Evolutionary conservation across 1,284 basidiomycete genomes (phyloP).

Genomic region (Fomitopsis palustris): DNA sequence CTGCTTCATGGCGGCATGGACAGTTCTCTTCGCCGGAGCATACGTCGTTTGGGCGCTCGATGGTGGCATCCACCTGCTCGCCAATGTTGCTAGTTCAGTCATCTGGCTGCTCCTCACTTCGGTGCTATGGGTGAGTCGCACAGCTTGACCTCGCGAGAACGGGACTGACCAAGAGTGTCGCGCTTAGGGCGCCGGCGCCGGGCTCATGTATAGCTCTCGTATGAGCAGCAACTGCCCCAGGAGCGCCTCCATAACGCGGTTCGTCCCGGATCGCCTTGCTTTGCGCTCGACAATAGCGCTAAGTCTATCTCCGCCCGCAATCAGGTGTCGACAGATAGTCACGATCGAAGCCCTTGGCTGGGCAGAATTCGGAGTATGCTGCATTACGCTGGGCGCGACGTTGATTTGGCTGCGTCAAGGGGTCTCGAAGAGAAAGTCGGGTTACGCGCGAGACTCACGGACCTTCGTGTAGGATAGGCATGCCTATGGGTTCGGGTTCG

Average conservation of each 20-base stretch:
- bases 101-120: conserved; percentile 65
- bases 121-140: conserved; percentile 55
- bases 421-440: conserved; percentile 29
- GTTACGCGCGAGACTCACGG: conserved; percentile 42
- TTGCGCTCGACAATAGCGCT: conserved; percentile 10
- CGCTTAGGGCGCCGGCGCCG: conserved; percentile 57
- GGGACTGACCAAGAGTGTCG: neutral
- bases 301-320: conserved; percentile 6
- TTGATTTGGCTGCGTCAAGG: conserved; percentile 55
- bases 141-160: neutral
- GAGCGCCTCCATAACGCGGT: conserved; percentile 50
- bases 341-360: conserved; percentile 72
- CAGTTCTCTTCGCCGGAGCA: conserved; percentile 59
- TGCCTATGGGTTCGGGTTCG: neutral
- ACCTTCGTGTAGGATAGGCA: conserved; percentile 32
- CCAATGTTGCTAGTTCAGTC: conserved; percentile 72
- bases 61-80: conserved; percentile 61
- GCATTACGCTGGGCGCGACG: conserved; percentile 54
- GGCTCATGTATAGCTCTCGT: conserved; percentile 60
- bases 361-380: conserved; percentile 68
- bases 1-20: conserved; percentile 69
- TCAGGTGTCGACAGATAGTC: conserved; percentile 64
- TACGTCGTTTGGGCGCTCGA: conserved; percentile 70
- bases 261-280: conserved; percentile 13
- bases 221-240: conserved; percentile 55